phyloP scores from a whole-genome alignment of 148 eudicot species.

The Tetragonia tetragonoides region DNA sequence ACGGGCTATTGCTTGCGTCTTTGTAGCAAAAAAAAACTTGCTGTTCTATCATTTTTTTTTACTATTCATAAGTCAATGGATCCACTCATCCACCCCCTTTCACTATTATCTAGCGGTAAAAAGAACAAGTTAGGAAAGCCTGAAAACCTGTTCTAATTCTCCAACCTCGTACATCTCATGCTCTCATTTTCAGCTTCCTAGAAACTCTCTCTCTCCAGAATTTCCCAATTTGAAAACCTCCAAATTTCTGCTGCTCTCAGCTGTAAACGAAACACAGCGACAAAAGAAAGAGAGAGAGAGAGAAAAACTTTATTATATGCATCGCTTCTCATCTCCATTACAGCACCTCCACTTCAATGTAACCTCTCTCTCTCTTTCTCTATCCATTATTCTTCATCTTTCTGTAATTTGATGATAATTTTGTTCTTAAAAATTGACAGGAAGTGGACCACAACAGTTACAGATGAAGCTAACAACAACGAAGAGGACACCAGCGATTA shows the following conservation, averaged over 20 bases:
- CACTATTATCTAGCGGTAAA: too few relatives aligned
- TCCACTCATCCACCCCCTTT: too few relatives aligned
- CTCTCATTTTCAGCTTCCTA: neutral
- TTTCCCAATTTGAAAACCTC: neutral
- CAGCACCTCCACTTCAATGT: constrained; percentile 30
- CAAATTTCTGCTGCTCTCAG: constrained; percentile 5
- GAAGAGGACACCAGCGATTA: constrained; percentile 22
- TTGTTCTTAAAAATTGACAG: constrained; percentile 22
- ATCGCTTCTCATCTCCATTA: constrained; percentile 12
- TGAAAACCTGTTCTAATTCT: too few relatives aligned
- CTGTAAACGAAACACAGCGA: neutral
- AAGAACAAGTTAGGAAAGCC: too few relatives aligned
- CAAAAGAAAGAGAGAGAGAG: neutral
- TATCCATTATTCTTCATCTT: neutral
- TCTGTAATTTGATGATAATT: neutral
- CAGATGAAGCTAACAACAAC: constrained; percentile 14
- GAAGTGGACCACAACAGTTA: constrained; percentile 18
- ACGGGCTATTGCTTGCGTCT: too few relatives aligned
- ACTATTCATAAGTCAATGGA: too few relatives aligned
- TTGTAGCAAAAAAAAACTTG: too few relatives aligned
- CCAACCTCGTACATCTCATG: neutral
- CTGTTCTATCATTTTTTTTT: too few relatives aligned
- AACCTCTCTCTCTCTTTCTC: constrained; percentile 10
- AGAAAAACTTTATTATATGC: neutral
- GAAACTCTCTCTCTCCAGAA: neutral